Conservation (phyloP, 257 asterid species). For the Oldenlandia corymbosa region DNA sequence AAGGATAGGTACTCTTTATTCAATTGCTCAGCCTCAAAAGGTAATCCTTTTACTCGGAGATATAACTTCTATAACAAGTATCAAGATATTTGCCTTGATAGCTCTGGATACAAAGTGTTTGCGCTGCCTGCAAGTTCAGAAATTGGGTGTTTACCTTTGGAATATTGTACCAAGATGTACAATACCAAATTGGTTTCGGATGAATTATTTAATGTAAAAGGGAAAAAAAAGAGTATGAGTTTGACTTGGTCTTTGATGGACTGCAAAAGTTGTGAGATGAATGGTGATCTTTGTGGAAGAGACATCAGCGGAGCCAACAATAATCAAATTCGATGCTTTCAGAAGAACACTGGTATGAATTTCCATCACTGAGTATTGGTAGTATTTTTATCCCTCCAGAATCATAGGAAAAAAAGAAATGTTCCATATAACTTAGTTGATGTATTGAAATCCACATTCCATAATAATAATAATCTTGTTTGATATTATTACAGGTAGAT, state of each 20-base stretch:
- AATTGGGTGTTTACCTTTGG: not conserved
- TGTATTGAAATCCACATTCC: no score
- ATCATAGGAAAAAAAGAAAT: no score
- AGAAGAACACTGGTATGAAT: not conserved
- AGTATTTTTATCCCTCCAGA: no score
- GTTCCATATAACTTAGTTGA: not conserved
- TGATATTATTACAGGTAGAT: no score
- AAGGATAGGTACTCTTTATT: not conserved
- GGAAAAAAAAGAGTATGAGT: accelerated
- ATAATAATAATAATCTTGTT: no score
- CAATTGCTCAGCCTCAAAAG: slow-evolving; percentile 6
- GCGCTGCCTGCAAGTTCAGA: not conserved
- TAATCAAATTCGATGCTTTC: not conserved
- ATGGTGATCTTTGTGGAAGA: slow-evolving; percentile 1
- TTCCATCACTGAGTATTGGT: not conserved
- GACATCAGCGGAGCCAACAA: not conserved
- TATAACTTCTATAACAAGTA: accelerated
- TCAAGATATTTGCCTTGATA: slow-evolving; percentile 7
- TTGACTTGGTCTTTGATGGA: not conserved
- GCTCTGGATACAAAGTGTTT: slow-evolving; percentile 6
- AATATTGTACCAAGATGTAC: slow-evolving; percentile 8
- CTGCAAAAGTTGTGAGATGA: slow-evolving; percentile 1
- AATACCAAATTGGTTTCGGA: not conserved
- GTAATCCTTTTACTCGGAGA: not conserved
- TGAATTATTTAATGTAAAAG: not conserved